These are phyloP conservation scores for Vitellaria paradoxa DNA, from an alignment of 179 eudicot genomes.

Conservation along the genomic window DNA sequence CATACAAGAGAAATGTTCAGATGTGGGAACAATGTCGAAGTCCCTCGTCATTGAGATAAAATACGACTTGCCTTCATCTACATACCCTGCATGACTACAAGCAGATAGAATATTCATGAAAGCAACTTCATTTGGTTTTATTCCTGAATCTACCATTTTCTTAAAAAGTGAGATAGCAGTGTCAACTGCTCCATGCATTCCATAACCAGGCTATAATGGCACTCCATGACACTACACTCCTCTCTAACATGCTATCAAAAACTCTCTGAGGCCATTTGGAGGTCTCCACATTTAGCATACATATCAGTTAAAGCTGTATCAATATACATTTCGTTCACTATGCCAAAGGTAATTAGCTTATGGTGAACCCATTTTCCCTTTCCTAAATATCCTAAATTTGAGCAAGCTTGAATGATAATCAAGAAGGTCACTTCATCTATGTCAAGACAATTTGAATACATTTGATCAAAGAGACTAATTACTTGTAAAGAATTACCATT, in stretches of 20 bases:
- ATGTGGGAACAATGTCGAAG: slow-evolving; percentile 37
- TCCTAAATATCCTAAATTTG: slow-evolving; percentile 43
- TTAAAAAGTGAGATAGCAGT: slow-evolving; percentile 40
- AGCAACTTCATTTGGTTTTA: slow-evolving; percentile 48
- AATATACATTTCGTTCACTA: slow-evolving; percentile 34
- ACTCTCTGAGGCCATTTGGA: slow-evolving; percentile 46
- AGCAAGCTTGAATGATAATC: slow-evolving; percentile 59
- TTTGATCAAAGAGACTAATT: slow-evolving; percentile 44
- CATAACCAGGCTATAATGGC: slow-evolving; percentile 55
- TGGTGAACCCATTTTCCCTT: slow-evolving; percentile 63
- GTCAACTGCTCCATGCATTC: slow-evolving; percentile 44
- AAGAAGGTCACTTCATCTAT: slow-evolving; percentile 52
- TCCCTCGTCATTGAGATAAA: slow-evolving; percentile 41
- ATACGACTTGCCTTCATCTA: slow-evolving; percentile 43
- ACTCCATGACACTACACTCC: slow-evolving; percentile 59
- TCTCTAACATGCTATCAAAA: slow-evolving; percentile 43
- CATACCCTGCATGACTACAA: slow-evolving; percentile 56
- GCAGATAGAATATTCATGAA: slow-evolving; percentile 59
- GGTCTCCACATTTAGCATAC: slow-evolving; percentile 65
- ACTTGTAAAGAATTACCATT: slow-evolving; percentile 44
- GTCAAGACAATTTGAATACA: slow-evolving; percentile 34
- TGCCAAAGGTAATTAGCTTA: slow-evolving; percentile 37
- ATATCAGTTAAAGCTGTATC: slow-evolving; percentile 52
- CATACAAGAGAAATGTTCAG: slow-evolving; percentile 49
- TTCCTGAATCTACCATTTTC: slow-evolving; percentile 42